Conservation (phyloP, 345 rosid genomes). For the Euclidium syriacum region DNA sequence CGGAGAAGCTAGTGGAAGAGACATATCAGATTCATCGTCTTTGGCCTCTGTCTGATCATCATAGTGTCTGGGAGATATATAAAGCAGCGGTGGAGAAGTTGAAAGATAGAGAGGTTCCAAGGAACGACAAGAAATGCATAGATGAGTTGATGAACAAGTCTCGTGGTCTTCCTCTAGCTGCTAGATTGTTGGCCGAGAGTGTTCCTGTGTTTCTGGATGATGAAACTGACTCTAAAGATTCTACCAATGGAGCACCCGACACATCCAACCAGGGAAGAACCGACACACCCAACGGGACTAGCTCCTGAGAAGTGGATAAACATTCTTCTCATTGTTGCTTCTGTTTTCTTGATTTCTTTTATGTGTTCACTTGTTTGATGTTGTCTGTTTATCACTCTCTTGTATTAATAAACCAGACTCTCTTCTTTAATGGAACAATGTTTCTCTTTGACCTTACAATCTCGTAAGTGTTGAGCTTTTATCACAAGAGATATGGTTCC, state of each 20-base stretch:
- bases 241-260: background rate
- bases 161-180: conserved; percentile 46
- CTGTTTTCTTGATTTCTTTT: background rate
- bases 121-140: conserved; percentile 30
- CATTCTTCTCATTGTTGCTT: background rate
- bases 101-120: background rate
- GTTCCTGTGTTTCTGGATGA: conserved; percentile 12
- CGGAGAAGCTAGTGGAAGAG: conserved; percentile 37
- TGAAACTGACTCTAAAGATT: background rate
- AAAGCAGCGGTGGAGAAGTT: background rate
- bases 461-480: background rate
- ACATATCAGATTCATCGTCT: conserved; percentile 31
- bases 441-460: background rate
- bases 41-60: conserved; percentile 25
- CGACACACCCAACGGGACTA: too few relatives aligned
- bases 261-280: background rate
- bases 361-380: background rate
- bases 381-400: background rate
- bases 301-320: too few relatives aligned
- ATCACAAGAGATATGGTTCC: background rate
- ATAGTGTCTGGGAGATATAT: conserved; percentile 38
- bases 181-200: conserved; percentile 27
- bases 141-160: conserved; percentile 32
- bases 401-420: conserved; percentile 10
- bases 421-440: background rate